Conservation (phyloP, 192 early-diverging fungal genomes). For the Coemansia sp. region DNA sequence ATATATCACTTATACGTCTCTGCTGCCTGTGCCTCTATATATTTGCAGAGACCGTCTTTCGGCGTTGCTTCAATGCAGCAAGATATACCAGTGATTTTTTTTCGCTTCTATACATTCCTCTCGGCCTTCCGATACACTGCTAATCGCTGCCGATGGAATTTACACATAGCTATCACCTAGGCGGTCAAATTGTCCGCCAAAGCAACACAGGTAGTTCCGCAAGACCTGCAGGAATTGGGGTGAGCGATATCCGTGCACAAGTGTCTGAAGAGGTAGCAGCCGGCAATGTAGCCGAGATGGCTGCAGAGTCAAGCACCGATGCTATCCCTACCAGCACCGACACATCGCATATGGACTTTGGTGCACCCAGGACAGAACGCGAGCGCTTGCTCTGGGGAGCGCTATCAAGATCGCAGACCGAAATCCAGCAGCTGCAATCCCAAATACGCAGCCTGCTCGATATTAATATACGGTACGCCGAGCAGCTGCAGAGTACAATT, state of each 20-base stretch:
- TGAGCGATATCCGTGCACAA: neutral
- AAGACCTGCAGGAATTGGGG: neutral
- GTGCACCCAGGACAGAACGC: slow-evolving; percentile 18
- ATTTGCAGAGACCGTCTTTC: neutral
- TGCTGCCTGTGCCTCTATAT: neutral
- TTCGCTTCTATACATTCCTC: neutral
- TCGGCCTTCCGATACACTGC: neutral
- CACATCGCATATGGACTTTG: neutral
- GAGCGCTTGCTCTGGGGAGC: slow-evolving; percentile 20
- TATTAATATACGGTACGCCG: slow-evolving; percentile 41
- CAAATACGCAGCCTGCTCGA: slow-evolving; percentile 24
- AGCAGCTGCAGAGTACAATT: slow-evolving; percentile 37
- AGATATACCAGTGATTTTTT: neutral
- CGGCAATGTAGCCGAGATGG: neutral
- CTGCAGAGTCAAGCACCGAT: neutral
- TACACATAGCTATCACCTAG: neutral
- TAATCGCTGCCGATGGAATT: neutral
- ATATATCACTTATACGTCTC: neutral
- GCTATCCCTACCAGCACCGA: neutral
- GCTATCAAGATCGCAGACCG: slow-evolving; percentile 20
- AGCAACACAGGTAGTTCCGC: neutral
- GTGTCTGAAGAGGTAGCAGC: neutral
- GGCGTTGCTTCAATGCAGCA: neutral
- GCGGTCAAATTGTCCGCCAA: neutral
- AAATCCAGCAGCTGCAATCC: slow-evolving; percentile 26